Conservation (phyloP, 768 basidiomycete species). For the Trametes cubensis region DNA sequence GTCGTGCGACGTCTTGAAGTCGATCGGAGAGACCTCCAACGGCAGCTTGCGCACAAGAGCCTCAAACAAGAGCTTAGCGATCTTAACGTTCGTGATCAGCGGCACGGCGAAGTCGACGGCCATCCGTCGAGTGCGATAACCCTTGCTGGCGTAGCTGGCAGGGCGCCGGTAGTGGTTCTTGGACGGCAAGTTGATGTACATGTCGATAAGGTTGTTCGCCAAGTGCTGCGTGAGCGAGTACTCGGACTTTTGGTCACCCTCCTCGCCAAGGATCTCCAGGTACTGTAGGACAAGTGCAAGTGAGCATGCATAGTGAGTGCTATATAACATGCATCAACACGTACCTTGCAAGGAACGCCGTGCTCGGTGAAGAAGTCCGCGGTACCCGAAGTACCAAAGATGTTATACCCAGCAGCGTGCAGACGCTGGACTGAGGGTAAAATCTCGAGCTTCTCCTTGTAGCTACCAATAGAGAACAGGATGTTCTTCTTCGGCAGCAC, state of each 20-base stretch:
- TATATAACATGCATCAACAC: background rate
- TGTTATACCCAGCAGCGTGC: constrained; percentile 89
- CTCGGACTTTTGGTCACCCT: constrained; percentile 88
- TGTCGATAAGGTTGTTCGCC: constrained; percentile 95
- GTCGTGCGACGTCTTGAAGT: constrained; percentile 91
- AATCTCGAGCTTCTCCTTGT: constrained; percentile 96
- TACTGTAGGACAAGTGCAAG: constrained; percentile 51
- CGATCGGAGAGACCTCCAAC: constrained; percentile 85
- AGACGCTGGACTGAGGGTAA: constrained; percentile 94
- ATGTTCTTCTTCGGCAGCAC: constrained; percentile 96
- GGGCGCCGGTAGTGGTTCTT: constrained; percentile 97
- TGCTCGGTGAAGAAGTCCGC: constrained; percentile 98
- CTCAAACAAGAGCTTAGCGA: constrained; percentile 94
- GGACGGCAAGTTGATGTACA: constrained; percentile 99
- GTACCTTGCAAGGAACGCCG: constrained; percentile 92
- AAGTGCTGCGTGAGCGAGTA: constrained; percentile 97
- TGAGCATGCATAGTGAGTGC: background rate
- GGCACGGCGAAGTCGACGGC: constrained; percentile 98
- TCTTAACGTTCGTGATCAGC: constrained; percentile 97
- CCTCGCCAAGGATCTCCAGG: constrained; percentile 83
- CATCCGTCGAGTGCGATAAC: constrained; percentile 96
- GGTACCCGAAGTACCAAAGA: constrained; percentile 96
- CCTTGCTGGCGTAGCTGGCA: constrained; percentile 95
- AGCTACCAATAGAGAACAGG: constrained; percentile 94
- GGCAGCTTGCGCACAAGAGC: constrained; percentile 89